Percentiles rank a stretch among this genome's conserved stretches.
These are phyloP conservation scores for Xanthoparmelia taractica DNA, from an alignment of 495 filamentous ascomycete species.

Conservation along the genomic window DNA sequence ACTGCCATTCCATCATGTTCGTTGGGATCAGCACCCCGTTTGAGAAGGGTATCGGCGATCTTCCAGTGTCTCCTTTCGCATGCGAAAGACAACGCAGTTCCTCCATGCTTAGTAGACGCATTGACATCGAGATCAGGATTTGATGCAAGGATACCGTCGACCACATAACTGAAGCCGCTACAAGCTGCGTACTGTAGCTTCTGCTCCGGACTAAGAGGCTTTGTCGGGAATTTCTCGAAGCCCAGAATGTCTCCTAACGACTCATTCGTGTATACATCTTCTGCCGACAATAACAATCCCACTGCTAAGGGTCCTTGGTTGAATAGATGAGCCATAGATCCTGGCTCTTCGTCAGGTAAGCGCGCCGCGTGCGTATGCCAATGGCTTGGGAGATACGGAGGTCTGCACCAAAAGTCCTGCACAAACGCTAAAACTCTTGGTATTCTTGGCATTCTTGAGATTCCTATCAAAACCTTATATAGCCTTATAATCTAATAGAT, in stretches of 20 bases:
- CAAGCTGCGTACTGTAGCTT: background rate
- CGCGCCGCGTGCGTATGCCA: background rate
- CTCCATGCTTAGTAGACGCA: background rate
- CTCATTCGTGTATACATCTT: background rate
- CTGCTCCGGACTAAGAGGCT: background rate
- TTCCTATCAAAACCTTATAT: no score
- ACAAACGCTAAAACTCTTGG: no score
- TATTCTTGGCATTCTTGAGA: no score
- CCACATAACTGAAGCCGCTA: background rate
- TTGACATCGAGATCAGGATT: background rate
- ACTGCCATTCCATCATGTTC: background rate
- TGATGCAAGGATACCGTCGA: background rate
- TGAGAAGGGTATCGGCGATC: background rate
- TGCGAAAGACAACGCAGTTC: background rate
- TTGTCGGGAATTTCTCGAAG: background rate
- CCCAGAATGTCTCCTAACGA: background rate
- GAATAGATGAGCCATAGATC: background rate
- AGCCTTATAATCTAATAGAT: no score
- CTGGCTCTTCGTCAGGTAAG: background rate
- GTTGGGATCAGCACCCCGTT: background rate
- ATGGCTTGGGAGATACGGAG: background rate
- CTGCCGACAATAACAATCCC: background rate
- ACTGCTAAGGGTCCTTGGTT: background rate
- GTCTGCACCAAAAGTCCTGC: no score
- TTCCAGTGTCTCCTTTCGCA: background rate